These are phyloP conservation scores for Porodaedalea pini DNA, from an alignment of 1,284 basidiomycete species.

Conservation along the genomic window DNA sequence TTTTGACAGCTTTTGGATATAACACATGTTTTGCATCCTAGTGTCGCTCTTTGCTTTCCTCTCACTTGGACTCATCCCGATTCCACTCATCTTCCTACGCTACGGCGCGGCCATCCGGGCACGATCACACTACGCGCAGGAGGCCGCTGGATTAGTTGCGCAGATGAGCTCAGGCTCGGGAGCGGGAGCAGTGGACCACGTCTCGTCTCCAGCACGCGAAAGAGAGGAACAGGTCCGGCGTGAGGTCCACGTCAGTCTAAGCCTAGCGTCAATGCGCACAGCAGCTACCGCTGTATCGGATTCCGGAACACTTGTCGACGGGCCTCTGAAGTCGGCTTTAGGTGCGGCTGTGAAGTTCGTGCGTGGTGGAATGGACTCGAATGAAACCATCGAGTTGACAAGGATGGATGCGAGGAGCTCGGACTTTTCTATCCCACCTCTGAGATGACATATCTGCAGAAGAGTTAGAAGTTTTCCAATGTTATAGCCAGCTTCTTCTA, in stretches of 20 bases:
- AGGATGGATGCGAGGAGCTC: neutral
- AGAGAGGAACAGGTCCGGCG: neutral
- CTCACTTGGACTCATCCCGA: constrained; percentile 28
- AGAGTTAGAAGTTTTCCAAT: no score
- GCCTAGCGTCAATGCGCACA: neutral
- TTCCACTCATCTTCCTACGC: constrained; percentile 30
- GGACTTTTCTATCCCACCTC: neutral
- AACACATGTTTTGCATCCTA: constrained; percentile 7
- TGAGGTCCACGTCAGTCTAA: neutral
- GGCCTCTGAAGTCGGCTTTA: neutral
- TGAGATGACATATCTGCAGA: no score
- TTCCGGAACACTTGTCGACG: neutral
- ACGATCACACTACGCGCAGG: constrained; percentile 26
- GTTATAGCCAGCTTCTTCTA: no score
- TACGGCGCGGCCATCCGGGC: constrained; percentile 27
- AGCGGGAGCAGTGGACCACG: no score
- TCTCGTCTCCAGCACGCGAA: neutral
- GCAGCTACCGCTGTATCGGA: neutral
- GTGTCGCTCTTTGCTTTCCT: constrained; percentile 31
- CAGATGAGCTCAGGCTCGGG: neutral
- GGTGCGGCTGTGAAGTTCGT: neutral
- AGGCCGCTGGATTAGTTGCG: constrained; percentile 21
- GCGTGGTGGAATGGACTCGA: neutral
- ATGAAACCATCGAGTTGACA: neutral
- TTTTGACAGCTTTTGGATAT: neutral